Base-by-base conservation (phyloP, 2,329 filamentous ascomycete genomes). In the Cladophialophora exuberans region DNA sequence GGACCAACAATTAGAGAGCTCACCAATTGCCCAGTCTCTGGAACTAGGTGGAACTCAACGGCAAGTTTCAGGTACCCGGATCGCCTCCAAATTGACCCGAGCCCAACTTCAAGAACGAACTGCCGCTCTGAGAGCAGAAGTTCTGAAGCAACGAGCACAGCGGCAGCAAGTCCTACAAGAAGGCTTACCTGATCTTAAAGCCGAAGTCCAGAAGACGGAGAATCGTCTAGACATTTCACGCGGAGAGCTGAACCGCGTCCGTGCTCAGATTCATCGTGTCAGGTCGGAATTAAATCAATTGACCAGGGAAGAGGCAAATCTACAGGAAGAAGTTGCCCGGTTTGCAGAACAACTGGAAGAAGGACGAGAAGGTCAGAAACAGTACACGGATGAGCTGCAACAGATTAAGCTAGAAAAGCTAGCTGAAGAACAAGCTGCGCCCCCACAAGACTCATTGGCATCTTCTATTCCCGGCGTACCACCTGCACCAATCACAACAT, bases 111-210 rank as follows among this genome's bases (percentile, higher is more conserved):
- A 48, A 35, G 56, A 63, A 49, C 52, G 54, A 26, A 54, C 59
- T 4, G 59, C 55, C n/a, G 48, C 48, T 10, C 39, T 65, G 49
- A 65, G 62, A 49, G 53, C 71, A 20, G 68, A 71, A 44, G 64
- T 62, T 20, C 63, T 74, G 52, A 69, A 70, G 26, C 65, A 66
- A 42, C 76, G 72, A 52, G 65, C 72, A 35, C 64, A 73, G 18
- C 72, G 76, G 22, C 76, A 76, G 59, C 71, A 73, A 53, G 76
- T 79, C 35, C 76, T 81, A n/a, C 71, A 79, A 61, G 73, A 73
- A 18, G 74, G 72, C 9, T 66, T 80, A 42, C 74, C 77, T 35
- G 68, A 70, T 11, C 62, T 78, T 22, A 74, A 81, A 44, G 73
- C 72, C 22, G 76, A 77, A 54, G 69, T 80, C 30, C 51, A 61